Conservation (phyloP, 345 rosid genomes). For the Brassica carinata region DNA sequence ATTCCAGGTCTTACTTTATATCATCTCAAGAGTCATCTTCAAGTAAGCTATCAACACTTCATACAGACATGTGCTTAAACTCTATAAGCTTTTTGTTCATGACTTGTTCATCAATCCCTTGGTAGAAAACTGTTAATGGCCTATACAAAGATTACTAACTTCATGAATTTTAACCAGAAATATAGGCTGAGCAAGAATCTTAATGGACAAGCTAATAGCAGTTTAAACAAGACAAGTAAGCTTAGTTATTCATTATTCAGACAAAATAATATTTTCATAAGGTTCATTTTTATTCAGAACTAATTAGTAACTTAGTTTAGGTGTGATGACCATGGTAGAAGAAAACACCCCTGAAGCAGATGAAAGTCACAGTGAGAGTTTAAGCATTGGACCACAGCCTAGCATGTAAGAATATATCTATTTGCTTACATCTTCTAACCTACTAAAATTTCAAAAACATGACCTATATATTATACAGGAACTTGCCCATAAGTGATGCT, state of each 20-base stretch:
- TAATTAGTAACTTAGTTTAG: constrained; percentile 35
- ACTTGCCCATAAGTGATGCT: constrained; percentile 72
- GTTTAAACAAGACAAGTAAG: constrained; percentile 68
- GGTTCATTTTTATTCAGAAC: not conserved
- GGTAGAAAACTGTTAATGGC: too few species aligned
- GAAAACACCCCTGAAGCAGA: constrained; percentile 64
- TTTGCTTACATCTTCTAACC: constrained; percentile 1
- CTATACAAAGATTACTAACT: constrained; percentile 11
- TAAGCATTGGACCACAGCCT: constrained; percentile 61
- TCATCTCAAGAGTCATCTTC: constrained; percentile 94
- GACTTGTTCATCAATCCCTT: too few species aligned
- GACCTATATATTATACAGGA: constrained; percentile 48
- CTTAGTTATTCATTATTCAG: not conserved
- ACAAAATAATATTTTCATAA: not conserved
- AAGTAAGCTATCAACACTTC: constrained; percentile 52
- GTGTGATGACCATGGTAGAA: constrained; percentile 48
- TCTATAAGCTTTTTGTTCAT: too few species aligned
- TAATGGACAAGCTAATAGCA: constrained; percentile 68
- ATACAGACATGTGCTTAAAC: not conserved
- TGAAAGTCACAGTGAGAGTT: constrained; percentile 53
- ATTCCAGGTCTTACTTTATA: constrained; percentile 90
- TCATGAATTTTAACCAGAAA: constrained; percentile 54
- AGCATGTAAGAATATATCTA: constrained; percentile 61
- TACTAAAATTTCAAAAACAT: not conserved
- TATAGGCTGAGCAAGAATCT: constrained; percentile 87